A percentile compares a stretch with the other conserved stretches of the same genome.
Evolutionary conservation across 768 basidiomycete genomes (phyloP).

Genomic region (Tremella fuciformis): DNA sequence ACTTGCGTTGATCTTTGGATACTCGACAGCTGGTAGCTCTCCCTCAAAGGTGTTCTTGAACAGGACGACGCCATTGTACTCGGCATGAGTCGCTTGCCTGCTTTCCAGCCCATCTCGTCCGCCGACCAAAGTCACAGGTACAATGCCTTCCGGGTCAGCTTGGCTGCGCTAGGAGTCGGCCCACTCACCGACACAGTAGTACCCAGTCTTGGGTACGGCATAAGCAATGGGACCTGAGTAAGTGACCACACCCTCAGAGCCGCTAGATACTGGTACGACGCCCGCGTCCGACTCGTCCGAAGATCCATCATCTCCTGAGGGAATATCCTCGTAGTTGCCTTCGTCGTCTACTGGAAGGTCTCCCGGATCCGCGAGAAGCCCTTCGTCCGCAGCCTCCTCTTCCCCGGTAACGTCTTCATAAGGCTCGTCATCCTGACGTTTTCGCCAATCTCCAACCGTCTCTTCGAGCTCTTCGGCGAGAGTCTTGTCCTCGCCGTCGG

Average conservation of each 20-base stretch:
- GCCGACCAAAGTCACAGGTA: slow-evolving; percentile 79
- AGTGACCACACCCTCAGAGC: slow-evolving; percentile 22
- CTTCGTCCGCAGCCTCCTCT: slow-evolving; percentile 18
- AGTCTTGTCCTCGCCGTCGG: slow-evolving; percentile 16
- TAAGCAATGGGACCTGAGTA: slow-evolving; percentile 79
- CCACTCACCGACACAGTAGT: slow-evolving; percentile 86
- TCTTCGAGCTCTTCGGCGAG: slow-evolving; percentile 15
- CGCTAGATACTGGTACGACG: slow-evolving; percentile 4
- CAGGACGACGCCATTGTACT: slow-evolving; percentile 72
- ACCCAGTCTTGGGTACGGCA: slow-evolving; percentile 78
- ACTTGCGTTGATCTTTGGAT: slow-evolving; percentile 91
- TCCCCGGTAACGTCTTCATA: background rate
- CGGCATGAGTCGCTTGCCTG: slow-evolving; percentile 65
- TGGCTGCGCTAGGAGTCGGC: background rate
- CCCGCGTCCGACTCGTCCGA: background rate
- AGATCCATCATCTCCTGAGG: background rate
- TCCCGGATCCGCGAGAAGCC: background rate
- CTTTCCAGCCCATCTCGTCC: slow-evolving; percentile 23
- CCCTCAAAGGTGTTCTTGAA: slow-evolving; percentile 89
- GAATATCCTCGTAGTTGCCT: background rate
- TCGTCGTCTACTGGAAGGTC: background rate
- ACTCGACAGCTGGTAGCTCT: slow-evolving; percentile 84
- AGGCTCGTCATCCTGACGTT: background rate
- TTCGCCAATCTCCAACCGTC: background rate
- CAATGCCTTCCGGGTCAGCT: slow-evolving; percentile 60